Conservation (phyloP, 306 rosid species). For the Fragaria nilgerrensis region DNA sequence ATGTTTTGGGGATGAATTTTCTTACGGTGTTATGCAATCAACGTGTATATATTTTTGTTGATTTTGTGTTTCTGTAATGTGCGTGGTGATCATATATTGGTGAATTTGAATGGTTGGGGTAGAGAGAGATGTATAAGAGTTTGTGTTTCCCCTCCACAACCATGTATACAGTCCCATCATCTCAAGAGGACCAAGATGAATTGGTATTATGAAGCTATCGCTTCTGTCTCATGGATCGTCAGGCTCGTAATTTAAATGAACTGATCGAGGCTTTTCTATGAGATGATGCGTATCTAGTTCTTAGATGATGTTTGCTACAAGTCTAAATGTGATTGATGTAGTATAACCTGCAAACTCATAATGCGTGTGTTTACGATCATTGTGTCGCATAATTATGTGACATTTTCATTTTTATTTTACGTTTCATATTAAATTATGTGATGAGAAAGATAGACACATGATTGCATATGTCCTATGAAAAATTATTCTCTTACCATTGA, state of each 20-base stretch:
- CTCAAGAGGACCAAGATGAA: background rate
- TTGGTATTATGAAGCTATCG: background rate
- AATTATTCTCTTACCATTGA: no score
- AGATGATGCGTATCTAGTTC: no score
- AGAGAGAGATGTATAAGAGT: background rate
- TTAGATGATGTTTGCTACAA: no score
- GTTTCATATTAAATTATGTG: no score
- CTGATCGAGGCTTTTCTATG: background rate
- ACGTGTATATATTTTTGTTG: background rate
- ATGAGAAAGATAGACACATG: no score
- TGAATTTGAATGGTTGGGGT: background rate
- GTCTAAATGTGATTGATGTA: no score
- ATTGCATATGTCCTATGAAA: no score
- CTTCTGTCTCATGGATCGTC: background rate
- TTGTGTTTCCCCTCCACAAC: conserved; percentile 9
- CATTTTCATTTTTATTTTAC: no score
- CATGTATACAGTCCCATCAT: background rate
- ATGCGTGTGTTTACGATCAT: no score
- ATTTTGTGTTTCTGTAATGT: background rate
- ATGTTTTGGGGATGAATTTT: background rate
- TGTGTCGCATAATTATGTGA: no score
- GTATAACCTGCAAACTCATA: no score
- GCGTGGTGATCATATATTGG: background rate
- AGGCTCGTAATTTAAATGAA: conserved; percentile 4
- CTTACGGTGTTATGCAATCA: background rate